A percentile compares a stretch with the other conserved stretches of the same genome.
Conservation (phyloP, 352 stramenopile species). For the Saprolegnia diclina region DNA sequence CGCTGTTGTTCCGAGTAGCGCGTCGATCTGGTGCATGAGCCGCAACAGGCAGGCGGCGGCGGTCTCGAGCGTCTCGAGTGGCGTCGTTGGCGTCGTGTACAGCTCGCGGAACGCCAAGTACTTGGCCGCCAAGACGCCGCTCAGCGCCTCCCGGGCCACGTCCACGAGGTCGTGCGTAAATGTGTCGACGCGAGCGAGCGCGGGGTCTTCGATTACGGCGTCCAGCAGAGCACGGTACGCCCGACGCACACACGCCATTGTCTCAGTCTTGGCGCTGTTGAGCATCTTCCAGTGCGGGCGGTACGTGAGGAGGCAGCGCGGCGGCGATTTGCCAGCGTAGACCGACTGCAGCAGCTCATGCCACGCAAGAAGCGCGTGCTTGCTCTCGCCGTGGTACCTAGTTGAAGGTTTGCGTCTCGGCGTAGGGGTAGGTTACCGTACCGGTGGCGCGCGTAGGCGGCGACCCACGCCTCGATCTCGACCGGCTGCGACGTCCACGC, state of each 20-base stretch:
- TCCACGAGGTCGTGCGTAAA: conserved; percentile 74
- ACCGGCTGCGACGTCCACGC: conserved; percentile 48
- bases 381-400: conserved; percentile 54
- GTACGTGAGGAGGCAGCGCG: conserved; percentile 57
- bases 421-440: not conserved
- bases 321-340: conserved; percentile 70
- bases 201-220: conserved; percentile 34
- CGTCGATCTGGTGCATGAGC: conserved; percentile 53
- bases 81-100: conserved; percentile 6
- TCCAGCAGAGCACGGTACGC: conserved; percentile 52
- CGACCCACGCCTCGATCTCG: conserved; percentile 43
- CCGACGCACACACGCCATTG: conserved; percentile 59
- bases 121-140: conserved; percentile 40
- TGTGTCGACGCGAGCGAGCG: conserved; percentile 37
- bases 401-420: conserved; percentile 6
- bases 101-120: conserved; percentile 31
- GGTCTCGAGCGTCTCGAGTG: not conserved
- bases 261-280: conserved; percentile 61
- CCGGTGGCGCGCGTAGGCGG: conserved; percentile 37
- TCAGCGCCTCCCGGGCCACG: conserved; percentile 68
- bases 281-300: conserved; percentile 65
- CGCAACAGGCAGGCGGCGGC: conserved; percentile 36
- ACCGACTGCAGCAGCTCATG: conserved; percentile 45
- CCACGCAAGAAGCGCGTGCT: conserved; percentile 50
- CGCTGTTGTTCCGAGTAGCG: conserved; percentile 53